Conservation (phyloP, 2,329 filamentous ascomycete genomes). For the Pseudogymnoascus sp. region DNA sequence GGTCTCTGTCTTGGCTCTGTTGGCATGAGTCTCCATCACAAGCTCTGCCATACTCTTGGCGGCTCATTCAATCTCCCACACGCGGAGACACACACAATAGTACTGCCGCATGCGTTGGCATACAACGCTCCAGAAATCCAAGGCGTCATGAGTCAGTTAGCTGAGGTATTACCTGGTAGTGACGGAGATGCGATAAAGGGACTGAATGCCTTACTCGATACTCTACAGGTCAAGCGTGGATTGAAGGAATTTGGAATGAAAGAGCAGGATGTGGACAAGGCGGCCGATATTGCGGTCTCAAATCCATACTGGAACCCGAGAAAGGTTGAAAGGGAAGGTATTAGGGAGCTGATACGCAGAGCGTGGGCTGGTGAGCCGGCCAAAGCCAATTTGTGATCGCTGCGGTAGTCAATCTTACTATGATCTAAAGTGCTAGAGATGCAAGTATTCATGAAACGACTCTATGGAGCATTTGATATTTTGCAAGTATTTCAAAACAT, state of each 20-base stretch:
- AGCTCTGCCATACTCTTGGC: constrained; percentile 58
- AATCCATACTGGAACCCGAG: constrained; percentile 57
- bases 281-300: constrained; percentile 47
- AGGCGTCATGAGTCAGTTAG: constrained; percentile 45
- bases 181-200: constrained; percentile 52
- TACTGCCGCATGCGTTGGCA: constrained; percentile 55
- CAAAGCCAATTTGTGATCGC: constrained; percentile 38
- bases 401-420: neutral
- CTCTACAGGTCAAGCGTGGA: constrained; percentile 43
- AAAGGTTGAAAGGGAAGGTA: constrained; percentile 41
- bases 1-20: constrained; percentile 53
- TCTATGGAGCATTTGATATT: no score
- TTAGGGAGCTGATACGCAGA: constrained; percentile 50
- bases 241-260: constrained; percentile 51
- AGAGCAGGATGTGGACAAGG: constrained; percentile 53
- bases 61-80: constrained; percentile 58
- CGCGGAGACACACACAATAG: constrained; percentile 57
- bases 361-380: constrained; percentile 56
- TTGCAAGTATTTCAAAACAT: no score
- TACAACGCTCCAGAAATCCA: constrained; percentile 54
- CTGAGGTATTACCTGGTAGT: constrained; percentile 46
- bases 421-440: no score
- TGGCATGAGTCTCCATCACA: constrained; percentile 60
- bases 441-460: no score
- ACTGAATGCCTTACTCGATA: constrained; percentile 49